Conservation (phyloP, 768 basidiomycete genomes). For the Hemileccinum impolitum region DNA sequence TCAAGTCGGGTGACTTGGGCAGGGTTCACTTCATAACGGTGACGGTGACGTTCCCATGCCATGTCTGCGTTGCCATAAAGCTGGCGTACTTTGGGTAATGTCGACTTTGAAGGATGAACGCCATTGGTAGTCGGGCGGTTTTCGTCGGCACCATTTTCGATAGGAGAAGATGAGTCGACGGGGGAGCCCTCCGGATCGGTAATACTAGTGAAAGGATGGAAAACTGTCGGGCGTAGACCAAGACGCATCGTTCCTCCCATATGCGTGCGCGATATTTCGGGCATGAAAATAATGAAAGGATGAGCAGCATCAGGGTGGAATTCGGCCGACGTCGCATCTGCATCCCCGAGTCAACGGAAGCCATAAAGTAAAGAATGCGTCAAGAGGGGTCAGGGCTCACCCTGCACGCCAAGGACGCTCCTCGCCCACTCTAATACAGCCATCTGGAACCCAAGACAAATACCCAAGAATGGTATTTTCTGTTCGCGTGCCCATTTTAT, state of each 20-base stretch:
- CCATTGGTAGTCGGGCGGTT: constrained; percentile 5
- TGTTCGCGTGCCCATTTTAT: constrained; percentile 96
- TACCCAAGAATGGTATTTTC: constrained; percentile 91
- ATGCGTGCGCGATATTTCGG: constrained; percentile 95
- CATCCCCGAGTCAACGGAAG: constrained; percentile 7
- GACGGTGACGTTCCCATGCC: constrained; percentile 96
- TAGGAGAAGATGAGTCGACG: constrained; percentile 7
- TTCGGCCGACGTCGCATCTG: constrained; percentile 86
- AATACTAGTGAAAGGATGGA: constrained; percentile 45
- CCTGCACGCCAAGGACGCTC: constrained; percentile 67
- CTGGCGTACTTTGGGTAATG: constrained; percentile 68
- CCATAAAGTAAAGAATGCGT: not conserved
- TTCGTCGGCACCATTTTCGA: constrained; percentile 1
- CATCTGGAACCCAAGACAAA: constrained; percentile 97
- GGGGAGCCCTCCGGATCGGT: constrained; percentile 13
- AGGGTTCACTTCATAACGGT: constrained; percentile 96
- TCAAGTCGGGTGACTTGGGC: constrained; percentile 70
- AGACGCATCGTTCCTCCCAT: constrained; percentile 99
- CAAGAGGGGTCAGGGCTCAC: constrained; percentile 37
- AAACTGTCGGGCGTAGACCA: constrained; percentile 95
- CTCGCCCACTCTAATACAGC: constrained; percentile 95
- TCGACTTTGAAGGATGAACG: constrained; percentile 41
- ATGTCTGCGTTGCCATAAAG: constrained; percentile 79
- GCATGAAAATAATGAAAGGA: constrained; percentile 94
- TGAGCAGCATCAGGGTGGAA: constrained; percentile 60